Evolutionary conservation across 805 yeast genomes (phyloP).

Genomic region (Candida verbasci): DNA sequence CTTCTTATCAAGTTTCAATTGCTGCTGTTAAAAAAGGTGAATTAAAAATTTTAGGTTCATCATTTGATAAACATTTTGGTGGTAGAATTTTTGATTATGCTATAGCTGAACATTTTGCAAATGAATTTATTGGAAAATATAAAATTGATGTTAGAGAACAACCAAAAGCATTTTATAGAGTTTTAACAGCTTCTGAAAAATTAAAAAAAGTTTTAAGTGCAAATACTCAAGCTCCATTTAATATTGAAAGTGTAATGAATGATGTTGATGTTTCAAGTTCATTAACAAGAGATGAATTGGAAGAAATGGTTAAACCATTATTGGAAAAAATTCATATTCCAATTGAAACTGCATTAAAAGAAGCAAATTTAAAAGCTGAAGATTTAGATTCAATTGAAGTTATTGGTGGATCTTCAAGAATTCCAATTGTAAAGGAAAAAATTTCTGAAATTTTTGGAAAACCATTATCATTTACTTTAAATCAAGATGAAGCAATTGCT

Average conservation of each 20-base stretch:
- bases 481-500: slow-evolving; percentile 99
- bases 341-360: slow-evolving; percentile 73
- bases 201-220: slow-evolving; percentile 96
- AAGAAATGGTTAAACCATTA: slow-evolving; percentile 80
- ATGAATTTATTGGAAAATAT: slow-evolving; percentile 85
- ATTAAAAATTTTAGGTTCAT: slow-evolving; percentile 86
- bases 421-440: slow-evolving; percentile 84
- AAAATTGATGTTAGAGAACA: slow-evolving; percentile 88
- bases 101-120: slow-evolving; percentile 91
- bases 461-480: slow-evolving; percentile 86
- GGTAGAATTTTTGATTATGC: slow-evolving; percentile 96
- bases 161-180: slow-evolving; percentile 94
- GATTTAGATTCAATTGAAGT: slow-evolving; percentile 91
- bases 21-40: slow-evolving; percentile 95
- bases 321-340: slow-evolving; percentile 74
- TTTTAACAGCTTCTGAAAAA: slow-evolving; percentile 85
- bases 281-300: slow-evolving; percentile 86
- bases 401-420: slow-evolving; percentile 98
- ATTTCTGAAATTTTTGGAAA: slow-evolving; percentile 78
- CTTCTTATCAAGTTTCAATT: slow-evolving; percentile 85
- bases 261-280: slow-evolving; percentile 93
- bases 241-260: slow-evolving; percentile 93
- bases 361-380: slow-evolving; percentile 66
- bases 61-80: slow-evolving; percentile 94
- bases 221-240: slow-evolving; percentile 89